Conservation (phyloP, 768 basidiomycete species). For the Mycena chlorophos region DNA sequence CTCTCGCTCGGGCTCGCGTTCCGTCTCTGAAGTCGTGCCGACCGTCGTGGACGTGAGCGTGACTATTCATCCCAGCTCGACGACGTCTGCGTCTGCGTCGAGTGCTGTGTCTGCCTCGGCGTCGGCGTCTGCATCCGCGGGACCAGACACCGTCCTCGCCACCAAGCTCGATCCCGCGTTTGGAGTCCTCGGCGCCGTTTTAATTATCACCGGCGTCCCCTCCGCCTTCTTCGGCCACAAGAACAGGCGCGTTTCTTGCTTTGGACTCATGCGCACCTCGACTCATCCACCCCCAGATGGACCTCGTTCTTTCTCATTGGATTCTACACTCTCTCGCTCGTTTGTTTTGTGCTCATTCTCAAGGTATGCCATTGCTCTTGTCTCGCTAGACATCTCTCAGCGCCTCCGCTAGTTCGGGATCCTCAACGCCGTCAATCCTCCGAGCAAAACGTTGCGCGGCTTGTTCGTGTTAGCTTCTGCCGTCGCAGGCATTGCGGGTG, state of each 20-base stretch:
- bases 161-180: slow-evolving; percentile 86
- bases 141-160: slow-evolving; percentile 45
- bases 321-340: slow-evolving; percentile 84
- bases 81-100: slow-evolving; percentile 40
- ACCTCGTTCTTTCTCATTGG: slow-evolving; percentile 92
- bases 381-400: neutral
- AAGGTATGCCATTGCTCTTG: slow-evolving; percentile 32
- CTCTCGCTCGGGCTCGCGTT: slow-evolving; percentile 47
- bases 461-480: slow-evolving; percentile 84
- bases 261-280: neutral
- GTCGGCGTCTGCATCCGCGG: slow-evolving; percentile 46
- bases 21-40: slow-evolving; percentile 58
- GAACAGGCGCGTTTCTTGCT: slow-evolving; percentile 70
- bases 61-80: slow-evolving; percentile 48
- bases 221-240: slow-evolving; percentile 93
- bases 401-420: slow-evolving; percentile 61
- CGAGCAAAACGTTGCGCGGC: slow-evolving; percentile 75
- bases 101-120: too few relatives aligned
- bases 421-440: slow-evolving; percentile 78
- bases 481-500: slow-evolving; percentile 81
- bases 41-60: slow-evolving; percentile 62
- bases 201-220: slow-evolving; percentile 87
- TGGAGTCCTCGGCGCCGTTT: slow-evolving; percentile 82
- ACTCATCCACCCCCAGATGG: slow-evolving; percentile 42
- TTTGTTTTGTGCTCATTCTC: slow-evolving; percentile 84